These are phyloP conservation scores for Kondoa malvinella DNA, from an alignment of 768 basidiomycete species.

Conservation along the genomic window DNA sequence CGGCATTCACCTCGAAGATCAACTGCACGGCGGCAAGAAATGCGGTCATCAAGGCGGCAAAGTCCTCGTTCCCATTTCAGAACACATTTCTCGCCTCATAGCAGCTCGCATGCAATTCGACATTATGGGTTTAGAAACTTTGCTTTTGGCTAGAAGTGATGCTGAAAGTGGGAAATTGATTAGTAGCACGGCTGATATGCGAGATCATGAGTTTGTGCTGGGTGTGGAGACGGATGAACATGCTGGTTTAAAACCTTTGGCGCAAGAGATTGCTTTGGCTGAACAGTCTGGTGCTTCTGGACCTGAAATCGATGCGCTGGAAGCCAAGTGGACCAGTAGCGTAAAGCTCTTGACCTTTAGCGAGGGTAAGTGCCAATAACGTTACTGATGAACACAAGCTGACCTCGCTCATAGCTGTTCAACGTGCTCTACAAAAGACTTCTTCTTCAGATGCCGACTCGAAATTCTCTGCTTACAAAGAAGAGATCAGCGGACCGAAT, in stretches of 20 bases:
- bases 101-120: constrained; percentile 81
- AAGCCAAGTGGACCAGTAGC: constrained; percentile 53
- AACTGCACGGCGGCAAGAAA: constrained; percentile 88
- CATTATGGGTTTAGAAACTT: constrained; percentile 69
- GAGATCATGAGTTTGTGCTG: constrained; percentile 49
- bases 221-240: constrained; percentile 31
- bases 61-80: constrained; percentile 75
- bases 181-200: constrained; percentile 61
- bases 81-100: constrained; percentile 67
- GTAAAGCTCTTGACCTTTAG: constrained; percentile 67
- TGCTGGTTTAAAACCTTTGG: constrained; percentile 39
- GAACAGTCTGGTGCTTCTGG: constrained; percentile 49
- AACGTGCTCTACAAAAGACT: not conserved
- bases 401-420: not conserved
- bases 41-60: constrained; percentile 84
- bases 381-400: not conserved
- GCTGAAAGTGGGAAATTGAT: constrained; percentile 72
- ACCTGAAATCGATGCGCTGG: constrained; percentile 52
- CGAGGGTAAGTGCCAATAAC: constrained; percentile 41
- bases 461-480: constrained; percentile 42
- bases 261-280: constrained; percentile 53
- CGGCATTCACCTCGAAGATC: constrained; percentile 83
- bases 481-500: constrained; percentile 42
- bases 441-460: constrained; percentile 36
- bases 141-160: constrained; percentile 80